These are phyloP conservation scores for Dactylonectria estremocensis DNA, from an alignment of 2,329 filamentous ascomycete genomes.

Conservation along the genomic window DNA sequence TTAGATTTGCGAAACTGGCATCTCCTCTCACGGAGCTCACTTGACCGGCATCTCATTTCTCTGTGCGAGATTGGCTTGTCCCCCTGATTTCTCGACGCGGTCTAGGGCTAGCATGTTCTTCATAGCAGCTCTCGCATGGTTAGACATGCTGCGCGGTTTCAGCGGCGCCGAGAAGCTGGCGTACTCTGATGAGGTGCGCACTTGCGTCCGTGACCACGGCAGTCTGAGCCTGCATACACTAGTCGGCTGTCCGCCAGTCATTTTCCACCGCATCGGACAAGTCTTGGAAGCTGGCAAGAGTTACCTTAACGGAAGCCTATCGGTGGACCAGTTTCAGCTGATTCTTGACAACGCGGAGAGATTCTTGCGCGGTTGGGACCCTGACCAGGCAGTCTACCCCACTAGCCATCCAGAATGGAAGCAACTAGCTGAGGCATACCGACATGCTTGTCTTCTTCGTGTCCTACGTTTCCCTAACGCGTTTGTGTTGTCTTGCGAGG, in stretches of 20 bases:
- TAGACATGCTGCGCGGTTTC: constrained; percentile 50
- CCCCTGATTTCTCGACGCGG: constrained; percentile 20
- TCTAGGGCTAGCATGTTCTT: constrained; percentile 45
- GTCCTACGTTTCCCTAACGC: constrained; percentile 47
- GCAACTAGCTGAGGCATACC: constrained; percentile 48
- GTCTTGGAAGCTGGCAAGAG: constrained; percentile 44
- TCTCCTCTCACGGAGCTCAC: constrained; percentile 48
- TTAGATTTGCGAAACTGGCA: constrained; percentile 48
- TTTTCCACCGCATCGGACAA: constrained; percentile 46
- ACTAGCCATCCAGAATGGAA: constrained; percentile 48
- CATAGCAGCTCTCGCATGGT: constrained; percentile 46
- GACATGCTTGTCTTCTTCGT: constrained; percentile 49
- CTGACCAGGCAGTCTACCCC: constrained; percentile 44
- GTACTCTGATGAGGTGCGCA: constrained; percentile 44
- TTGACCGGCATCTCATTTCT: constrained; percentile 49
- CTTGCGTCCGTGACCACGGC: constrained; percentile 43
- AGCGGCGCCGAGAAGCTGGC: constrained; percentile 51
- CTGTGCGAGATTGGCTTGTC: constrained; percentile 42
- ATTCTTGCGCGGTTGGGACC: constrained; percentile 47
- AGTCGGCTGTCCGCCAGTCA: constrained; percentile 46
- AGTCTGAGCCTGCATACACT: constrained; percentile 45
- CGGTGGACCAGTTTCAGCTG: constrained; percentile 25
- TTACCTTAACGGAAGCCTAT: constrained; percentile 23
- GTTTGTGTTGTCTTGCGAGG: constrained; percentile 44
- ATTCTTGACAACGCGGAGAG: constrained; percentile 39